phyloP scores from a whole-genome alignment of 129 eudicot genomes.

The Lactuca saligna region DNA sequence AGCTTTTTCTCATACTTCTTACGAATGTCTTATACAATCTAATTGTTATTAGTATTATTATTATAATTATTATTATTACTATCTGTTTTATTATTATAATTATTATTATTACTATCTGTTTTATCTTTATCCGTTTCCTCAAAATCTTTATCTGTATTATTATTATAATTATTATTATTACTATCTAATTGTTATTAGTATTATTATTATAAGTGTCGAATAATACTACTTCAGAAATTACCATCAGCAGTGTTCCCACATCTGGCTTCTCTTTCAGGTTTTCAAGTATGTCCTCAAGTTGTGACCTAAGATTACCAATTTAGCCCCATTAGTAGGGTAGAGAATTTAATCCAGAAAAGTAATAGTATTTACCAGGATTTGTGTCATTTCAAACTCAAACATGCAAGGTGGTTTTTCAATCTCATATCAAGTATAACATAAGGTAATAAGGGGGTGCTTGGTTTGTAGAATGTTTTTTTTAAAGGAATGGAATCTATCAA shows the following conservation, averaged over 20 bases:
- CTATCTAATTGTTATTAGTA: too few relatives aligned
- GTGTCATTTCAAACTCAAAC: constrained; percentile 9
- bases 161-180: too few relatives aligned
- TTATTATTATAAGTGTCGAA: not conserved
- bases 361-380: constrained; percentile 3
- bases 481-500: too few relatives aligned
- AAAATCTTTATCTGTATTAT: too few relatives aligned
- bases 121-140: constrained; percentile 62
- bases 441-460: not conserved
- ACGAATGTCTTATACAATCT: constrained; percentile 69
- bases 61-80: too few relatives aligned
- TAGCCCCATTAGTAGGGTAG: constrained; percentile 16
- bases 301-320: constrained; percentile 54
- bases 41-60: constrained; percentile 33
- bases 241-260: constrained; percentile 80
- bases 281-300: constrained; percentile 83
- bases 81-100: too few relatives aligned
- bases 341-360: constrained; percentile 8
- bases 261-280: constrained; percentile 96
- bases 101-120: too few relatives aligned
- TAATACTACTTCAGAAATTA: constrained; percentile 36
- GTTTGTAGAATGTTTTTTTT: too few relatives aligned
- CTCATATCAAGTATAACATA: not conserved
- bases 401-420: not conserved
- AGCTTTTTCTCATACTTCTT: constrained; percentile 95